Base-by-base conservation (phyloP, 768 basidiomycete genomes). In the Scleroderma bovista region DNA sequence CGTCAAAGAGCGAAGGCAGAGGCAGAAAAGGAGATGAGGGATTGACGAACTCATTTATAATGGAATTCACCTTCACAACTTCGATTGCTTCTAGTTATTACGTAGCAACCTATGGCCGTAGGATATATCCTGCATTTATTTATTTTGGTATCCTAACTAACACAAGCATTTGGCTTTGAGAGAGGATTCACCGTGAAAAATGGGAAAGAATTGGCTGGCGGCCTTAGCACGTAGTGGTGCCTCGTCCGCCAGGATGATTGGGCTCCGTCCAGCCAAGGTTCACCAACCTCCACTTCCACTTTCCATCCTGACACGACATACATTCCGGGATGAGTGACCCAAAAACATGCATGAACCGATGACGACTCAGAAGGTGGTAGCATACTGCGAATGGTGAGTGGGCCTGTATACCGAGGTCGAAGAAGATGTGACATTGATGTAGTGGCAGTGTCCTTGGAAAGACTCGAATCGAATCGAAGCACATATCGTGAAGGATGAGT, bases 231-330 rank as follows among this genome's bases (percentile, higher is more conserved):
- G 53, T 78, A 77, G 36, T 63, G 66, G 26, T 68, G 69, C 54
- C 72, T 63, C 6, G 70, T 66, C 47, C 51, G 56, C 73, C 72
- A 72, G 16, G 51, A 6, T 11, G 51, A 51, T 23, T 48, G 43
- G n/a, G 48, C 50, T 31, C 42, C 47, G 52, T 47, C 43, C 17
- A 48, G 44, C 20, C 19, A 48, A 19, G 52, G 54, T 34, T 80
- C 75, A 11, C 75, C 72, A n/a, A 86, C 84, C 47, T 81, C 73
- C 1, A 81, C 82, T 57, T 86, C 83, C 10, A 88, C 56, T 36
- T 69, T 71, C 90, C 91, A 95, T 5, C 78, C 76, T 26, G 76
- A 76, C 15, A 91, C 69, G 12, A 69, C 69, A 61, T 88, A 86
- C 20, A 73, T 72, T 12, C 88, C 88, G 26, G 88, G 80, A 37